Evolutionary conservation across 2,329 filamentous ascomycete genomes (phyloP), one percentile per base, ranked within the genome.

Genomic region (Fusarium fujikuroi): DNA sequence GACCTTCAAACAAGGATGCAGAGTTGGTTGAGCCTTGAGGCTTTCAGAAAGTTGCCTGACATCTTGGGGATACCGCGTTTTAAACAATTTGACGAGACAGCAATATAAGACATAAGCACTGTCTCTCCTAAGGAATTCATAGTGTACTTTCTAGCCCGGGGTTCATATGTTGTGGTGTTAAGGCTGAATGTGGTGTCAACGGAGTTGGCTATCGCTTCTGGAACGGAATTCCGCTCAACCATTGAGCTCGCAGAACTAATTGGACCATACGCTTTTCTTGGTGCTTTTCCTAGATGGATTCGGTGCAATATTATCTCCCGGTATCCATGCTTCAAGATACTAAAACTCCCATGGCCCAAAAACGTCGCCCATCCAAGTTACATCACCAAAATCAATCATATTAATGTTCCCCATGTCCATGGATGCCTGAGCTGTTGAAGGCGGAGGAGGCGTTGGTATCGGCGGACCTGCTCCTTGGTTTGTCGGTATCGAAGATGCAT

Each of bases 341-440:
- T 66, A 81, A 44, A 80, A 79, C 23, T 82, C 81, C 81, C 81
- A 83, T 9, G 81, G 79, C 2, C 80, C 80, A 73, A 83, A 82
- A 9, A 82, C 77, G 44, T 83, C 81, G 21, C 79, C 77, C 80
- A 83, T 83, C 81, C 81, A 83, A 23, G 77, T 72, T 53, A 83
- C 69, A 66, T 83, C 81, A 11, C 74, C 76, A 49, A 83, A 79
- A 59, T 83, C 81, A 50, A 80, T 72, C 30, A 74, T 72, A 11
- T 73, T 76, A n/a, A 71, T 59, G 30, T 72, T 78, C 14, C 62
- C 56, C 43, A 77, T 62, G 43, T 72, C 75, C 40, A 77, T 72
- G 60, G 72, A 30, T 37, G 73, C 36, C 54, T 61, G 64, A 43
- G 30, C 39, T 11, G 44, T 19, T 28, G 75, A 67, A 40, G 34